Base-by-base conservation (phyloP, 441 rosid genomes). In the Euphorbia schlechtendalii region DNA sequence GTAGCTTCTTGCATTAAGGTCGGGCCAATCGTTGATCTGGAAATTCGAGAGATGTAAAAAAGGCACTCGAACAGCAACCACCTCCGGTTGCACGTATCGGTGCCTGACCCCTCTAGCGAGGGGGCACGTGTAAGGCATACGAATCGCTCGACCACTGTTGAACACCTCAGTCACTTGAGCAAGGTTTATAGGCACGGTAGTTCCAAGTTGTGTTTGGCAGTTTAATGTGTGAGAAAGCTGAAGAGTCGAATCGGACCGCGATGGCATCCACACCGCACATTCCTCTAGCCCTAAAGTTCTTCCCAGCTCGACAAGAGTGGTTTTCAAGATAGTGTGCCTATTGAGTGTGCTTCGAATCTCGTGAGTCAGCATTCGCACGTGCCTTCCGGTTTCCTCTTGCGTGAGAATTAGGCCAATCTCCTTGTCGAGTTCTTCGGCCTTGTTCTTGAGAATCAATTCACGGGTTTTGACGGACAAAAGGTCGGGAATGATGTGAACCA, bases 251-350 rank as follows among this genome's bases (percentile, higher is more conserved):
- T 89, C 92, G 25, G 79, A 77, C 56, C 79, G 84, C 3, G 97
- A 83, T 18, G 98, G 98, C 97, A 92, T 92, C 98, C 98, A 92
- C 74, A 92, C 65, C 0, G 87, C 97, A 69, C 98, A 92, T 75
- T 90, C 98, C 73, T 92, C 96, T 14, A 92, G 80, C 52, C 81
- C 77, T 62, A 92, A 87, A 6, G 90, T 88, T 68, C 88, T 83
- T 36, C 98, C 96, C 48, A 92, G 74, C 79, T 92, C 96, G 30
- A 90, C 94, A 24, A 92, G 92, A 25, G 98, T 92, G 49, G 98
- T 92, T 67, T 76, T 83, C 24, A 92, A 74, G 46, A 92, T 92
- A 13, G 90, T 92, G 59, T 85, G 87, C 38, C 96, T 78, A 69
- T 92, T 90, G 27, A 90, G 91, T 0, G 96, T 88, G 81, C 92